These are phyloP conservation scores for Furcasterigmium furcatum DNA, from an alignment of 2,329 filamentous ascomycete species.

Conservation along the genomic window DNA sequence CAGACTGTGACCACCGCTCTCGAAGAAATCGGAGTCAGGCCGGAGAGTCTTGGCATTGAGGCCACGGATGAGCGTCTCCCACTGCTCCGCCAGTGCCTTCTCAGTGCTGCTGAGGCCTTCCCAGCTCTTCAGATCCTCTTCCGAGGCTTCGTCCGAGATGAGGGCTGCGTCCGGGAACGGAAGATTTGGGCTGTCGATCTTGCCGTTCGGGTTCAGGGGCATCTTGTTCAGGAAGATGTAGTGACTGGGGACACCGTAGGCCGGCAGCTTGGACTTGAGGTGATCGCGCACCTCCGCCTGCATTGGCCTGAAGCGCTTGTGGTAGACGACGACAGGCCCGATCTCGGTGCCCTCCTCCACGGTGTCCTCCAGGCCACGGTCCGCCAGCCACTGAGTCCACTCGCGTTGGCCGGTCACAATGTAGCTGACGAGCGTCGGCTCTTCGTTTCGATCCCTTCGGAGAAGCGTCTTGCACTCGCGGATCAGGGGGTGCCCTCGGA, in stretches of 20 bases:
- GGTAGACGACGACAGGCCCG: slow-evolving; percentile 35
- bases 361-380: no score
- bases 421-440: slow-evolving; percentile 84
- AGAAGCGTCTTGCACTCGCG: slow-evolving; percentile 85
- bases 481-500: slow-evolving; percentile 71
- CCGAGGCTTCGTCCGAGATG: slow-evolving; percentile 29
- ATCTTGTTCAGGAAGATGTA: slow-evolving; percentile 26
- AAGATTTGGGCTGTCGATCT: slow-evolving; percentile 73
- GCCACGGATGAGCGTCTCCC: slow-evolving; percentile 12
- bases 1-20: slow-evolving; percentile 30
- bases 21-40: slow-evolving; percentile 33
- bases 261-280: slow-evolving; percentile 5
- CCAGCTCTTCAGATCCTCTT: slow-evolving; percentile 37
- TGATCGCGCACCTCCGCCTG: slow-evolving; percentile 43
- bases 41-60: slow-evolving; percentile 25
- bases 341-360: slow-evolving; percentile 49
- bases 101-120: slow-evolving; percentile 50
- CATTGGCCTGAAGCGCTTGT: slow-evolving; percentile 41
- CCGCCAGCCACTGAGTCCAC: no score
- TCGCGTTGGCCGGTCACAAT: slow-evolving; percentile 62
- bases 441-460: slow-evolving; percentile 78
- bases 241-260: slow-evolving; percentile 38
- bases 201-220: slow-evolving; percentile 63
- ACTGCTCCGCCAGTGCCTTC: slow-evolving; percentile 48
- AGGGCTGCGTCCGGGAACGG: slow-evolving; percentile 61